Base-by-base conservation (phyloP, 2,329 filamentous ascomycete species). In the Pseudonectria foliicola region DNA sequence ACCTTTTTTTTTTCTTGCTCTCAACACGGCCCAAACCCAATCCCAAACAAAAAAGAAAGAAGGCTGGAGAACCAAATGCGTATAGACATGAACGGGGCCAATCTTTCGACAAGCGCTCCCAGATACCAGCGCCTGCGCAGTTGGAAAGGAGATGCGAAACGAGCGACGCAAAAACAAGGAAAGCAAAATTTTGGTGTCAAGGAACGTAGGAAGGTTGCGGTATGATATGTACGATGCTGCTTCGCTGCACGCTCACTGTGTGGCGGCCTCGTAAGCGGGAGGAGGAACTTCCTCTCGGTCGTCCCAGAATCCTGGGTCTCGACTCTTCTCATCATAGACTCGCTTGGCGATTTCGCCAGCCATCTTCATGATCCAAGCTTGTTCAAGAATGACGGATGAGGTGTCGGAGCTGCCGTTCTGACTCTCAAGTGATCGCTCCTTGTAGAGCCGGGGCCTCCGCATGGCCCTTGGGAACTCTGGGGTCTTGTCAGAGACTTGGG, bases 331-430 rank as follows among this genome's bases (percentile, higher is more conserved):
- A 48, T 95, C 85, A 46, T 90, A 85, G 45, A 94, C 87, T 37
- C 86, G 82, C 33, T 80, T 71, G 25, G 88, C 87, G 50, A 96
- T 90, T 60, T 96, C 92, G 44, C 81, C 82, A 5, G 90, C 89
- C 77, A 98, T 92, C 67, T 95, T 92, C 66, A 82, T 79, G 63
- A 92, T 83, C 84, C 85, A 92, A 3, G 85, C 85, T 58, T 87
- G 82, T 56, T 88, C 83, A 16, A 86, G 66, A 31, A 87, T 85
- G 18, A 72, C 68, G 0, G 73, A 73, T 10, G 71, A 68, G 5
- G 64, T 67, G 23, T 75, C 72, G 1, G 69, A 71, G 34, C 45
- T 45, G 14, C 46, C 40, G 24, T 46, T 45, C 52, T 40, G 56
- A 54, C 52, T 50, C 46, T 56, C 61, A 40, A 52, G 53, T 43